Evolutionary conservation across 1,139 yeast genomes (phyloP), one percentile per base, ranked within the genome.

Genomic region (Hanseniaspora gamundiae): DNA sequence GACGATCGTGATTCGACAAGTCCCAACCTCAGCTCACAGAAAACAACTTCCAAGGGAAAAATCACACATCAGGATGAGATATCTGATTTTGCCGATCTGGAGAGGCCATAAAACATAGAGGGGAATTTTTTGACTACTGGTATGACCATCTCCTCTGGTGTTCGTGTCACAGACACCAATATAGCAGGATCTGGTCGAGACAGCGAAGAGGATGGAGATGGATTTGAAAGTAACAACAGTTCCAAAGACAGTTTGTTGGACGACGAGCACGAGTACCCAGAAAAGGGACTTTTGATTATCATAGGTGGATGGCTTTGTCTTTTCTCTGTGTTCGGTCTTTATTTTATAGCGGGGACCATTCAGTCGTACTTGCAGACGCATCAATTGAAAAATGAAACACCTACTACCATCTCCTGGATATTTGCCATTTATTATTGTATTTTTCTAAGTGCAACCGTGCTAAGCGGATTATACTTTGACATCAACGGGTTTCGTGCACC

Each of bases 401-500:
- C 71, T 6, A 62, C 76, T 2, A 61, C 69, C 20, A 66, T 76
- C 1, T 76, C 80, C 3, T 79, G 86, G 86, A 71, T 79, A 33
- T 79, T 78, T 56, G 71, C 80, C 3, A 59, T 78, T 5, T 76
- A 71, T 55, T 59, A 71, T 42, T 78, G 78, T 47, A 65, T 78
- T 21, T 67, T 76, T 54, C 75, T 75, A 54, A 67, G 76, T 42
- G 72, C 78, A 19, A 77, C 79, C 0, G 73, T 79, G 10, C 62
- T 76, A 38, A 72, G 75, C 27, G 88, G 88, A 0, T 78, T 78
- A 2, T 51, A 78, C 11, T 74, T 78, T 54, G 88, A 80, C 51
- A 56, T 62, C 26, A 64, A 64, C 41, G 87, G 87, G 0, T 69
- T 79, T 2, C 55, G 66, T 39, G 56, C 64, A 36, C 70, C 74